Conservation (phyloP, 2,329 filamentous ascomycete species). For the Colletotrichum karsti region DNA sequence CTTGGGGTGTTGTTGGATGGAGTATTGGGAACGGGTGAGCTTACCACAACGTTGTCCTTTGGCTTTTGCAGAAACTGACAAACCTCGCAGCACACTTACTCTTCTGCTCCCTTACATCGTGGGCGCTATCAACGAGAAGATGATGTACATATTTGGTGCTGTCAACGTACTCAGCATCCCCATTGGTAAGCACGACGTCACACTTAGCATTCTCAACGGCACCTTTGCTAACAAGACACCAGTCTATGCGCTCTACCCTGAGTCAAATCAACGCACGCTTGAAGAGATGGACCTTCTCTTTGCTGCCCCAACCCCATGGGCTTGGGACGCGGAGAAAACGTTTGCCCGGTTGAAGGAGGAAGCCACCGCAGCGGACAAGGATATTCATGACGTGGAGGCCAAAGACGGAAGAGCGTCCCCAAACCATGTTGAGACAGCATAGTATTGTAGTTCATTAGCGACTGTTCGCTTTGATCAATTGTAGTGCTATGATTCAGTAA, state of each 20-base stretch:
- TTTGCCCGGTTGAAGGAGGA: not conserved
- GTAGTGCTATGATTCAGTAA: no score
- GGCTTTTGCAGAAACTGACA: not conserved
- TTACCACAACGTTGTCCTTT: rapidly evolving
- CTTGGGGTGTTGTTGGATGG: not conserved
- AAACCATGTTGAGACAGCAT: not conserved
- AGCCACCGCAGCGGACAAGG: not conserved
- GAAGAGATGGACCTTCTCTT: not conserved
- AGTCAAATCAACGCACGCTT: not conserved
- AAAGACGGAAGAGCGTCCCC: no score
- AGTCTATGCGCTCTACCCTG: not conserved
- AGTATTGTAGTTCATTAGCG: no score
- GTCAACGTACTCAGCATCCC: not conserved
- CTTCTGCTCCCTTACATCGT: not conserved
- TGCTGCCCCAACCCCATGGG: not conserved
- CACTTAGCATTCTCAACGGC: no score
- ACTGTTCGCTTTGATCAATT: no score
- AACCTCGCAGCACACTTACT: not conserved
- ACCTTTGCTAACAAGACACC: rapidly evolving
- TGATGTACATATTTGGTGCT: not conserved
- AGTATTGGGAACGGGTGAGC: not conserved
- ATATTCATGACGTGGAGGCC: not conserved
- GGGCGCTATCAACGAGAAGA: not conserved
- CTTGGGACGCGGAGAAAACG: not conserved
- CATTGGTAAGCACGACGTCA: not conserved